Percentiles rank a stretch among this genome's conserved stretches.
These are phyloP conservation scores for Polytolypa hystricis DNA, from an alignment of 2,329 filamentous ascomycete species.

Conservation along the genomic window DNA sequence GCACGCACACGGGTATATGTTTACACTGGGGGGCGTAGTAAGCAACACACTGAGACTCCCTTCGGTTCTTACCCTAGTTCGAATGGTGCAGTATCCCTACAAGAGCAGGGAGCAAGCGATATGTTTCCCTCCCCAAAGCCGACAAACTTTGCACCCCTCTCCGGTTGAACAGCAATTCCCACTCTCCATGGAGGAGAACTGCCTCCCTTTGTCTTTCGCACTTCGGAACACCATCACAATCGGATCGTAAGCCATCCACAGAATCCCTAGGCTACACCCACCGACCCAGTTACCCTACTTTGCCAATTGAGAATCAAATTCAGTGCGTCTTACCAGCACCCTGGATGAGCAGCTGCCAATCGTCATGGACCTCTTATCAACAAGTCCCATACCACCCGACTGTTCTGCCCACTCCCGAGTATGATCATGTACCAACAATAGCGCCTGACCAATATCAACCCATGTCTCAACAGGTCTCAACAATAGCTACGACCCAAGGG, in stretches of 20 bases:
- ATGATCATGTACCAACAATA: too few relatives aligned
- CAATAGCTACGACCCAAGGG: slow-evolving; percentile 17
- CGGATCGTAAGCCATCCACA: slow-evolving; percentile 20
- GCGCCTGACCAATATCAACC: too few relatives aligned
- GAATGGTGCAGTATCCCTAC: slow-evolving; percentile 15
- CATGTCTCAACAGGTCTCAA: too few relatives aligned
- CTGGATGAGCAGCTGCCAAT: slow-evolving; percentile 12
- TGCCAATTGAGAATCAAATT: slow-evolving; percentile 1
- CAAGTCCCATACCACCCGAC: slow-evolving; percentile 23
- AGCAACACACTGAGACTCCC: slow-evolving; percentile 21
- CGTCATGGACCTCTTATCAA: slow-evolving; percentile 22
- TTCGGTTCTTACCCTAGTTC: slow-evolving; percentile 14
- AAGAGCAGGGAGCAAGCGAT: slow-evolving; percentile 10
- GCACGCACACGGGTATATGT: slow-evolving; percentile 28
- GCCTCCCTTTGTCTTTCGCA: slow-evolving; percentile 12
- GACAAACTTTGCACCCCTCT: slow-evolving; percentile 16
- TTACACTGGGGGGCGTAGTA: slow-evolving; percentile 24
- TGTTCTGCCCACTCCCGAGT: too few relatives aligned
- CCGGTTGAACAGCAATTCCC: too few relatives aligned
- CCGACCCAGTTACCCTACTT: slow-evolving; percentile 15
- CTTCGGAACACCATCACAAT: slow-evolving; percentile 5
- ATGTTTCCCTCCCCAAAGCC: slow-evolving; percentile 20
- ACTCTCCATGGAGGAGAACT: too few relatives aligned
- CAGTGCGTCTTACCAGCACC: slow-evolving; percentile 15
- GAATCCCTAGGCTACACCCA: slow-evolving; percentile 18